Evolutionary conservation across 176 grass and related monocot genomes (phyloP).

Genomic region (Carex pumila): DNA sequence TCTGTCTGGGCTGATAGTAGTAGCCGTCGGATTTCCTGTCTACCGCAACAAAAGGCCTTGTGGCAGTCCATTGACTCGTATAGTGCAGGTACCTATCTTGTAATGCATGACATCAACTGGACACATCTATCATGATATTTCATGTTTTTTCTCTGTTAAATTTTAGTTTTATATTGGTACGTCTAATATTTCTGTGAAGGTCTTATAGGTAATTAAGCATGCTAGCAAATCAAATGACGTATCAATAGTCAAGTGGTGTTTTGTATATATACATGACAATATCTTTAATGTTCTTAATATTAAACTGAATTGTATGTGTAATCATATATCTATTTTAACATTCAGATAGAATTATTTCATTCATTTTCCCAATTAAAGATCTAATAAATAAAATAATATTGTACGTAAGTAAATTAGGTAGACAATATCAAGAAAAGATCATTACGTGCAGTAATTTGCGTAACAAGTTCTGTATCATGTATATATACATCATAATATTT

Average conservation of each 20-base stretch:
- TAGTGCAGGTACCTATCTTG: slow-evolving; percentile 21
- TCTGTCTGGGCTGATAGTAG: slow-evolving; percentile 12
- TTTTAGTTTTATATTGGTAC: too few relatives aligned
- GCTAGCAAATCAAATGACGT: too few relatives aligned
- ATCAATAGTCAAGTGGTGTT: too few relatives aligned
- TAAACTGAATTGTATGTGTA: too few relatives aligned
- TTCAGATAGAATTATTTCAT: too few relatives aligned
- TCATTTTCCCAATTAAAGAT: neutral
- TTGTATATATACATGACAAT: too few relatives aligned
- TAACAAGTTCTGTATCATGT: neutral
- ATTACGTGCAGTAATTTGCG: neutral
- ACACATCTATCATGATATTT: neutral
- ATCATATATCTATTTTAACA: too few relatives aligned
- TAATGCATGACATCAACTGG: neutral
- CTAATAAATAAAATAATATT: too few relatives aligned
- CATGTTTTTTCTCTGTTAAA: neutral
- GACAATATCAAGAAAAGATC: neutral
- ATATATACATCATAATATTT: too few relatives aligned
- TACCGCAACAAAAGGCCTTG: slow-evolving; percentile 25
- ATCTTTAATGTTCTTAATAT: too few relatives aligned
- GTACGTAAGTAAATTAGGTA: neutral
- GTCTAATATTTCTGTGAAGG: too few relatives aligned
- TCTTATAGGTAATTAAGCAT: too few relatives aligned
- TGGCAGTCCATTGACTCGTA: slow-evolving; percentile 30
- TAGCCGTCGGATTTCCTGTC: slow-evolving; percentile 12